Percentiles rank a stretch among this genome's conserved stretches.
phyloP scores from a whole-genome alignment of 495 filamentous ascomycete species.

The Neurospora tetrasperma region DNA sequence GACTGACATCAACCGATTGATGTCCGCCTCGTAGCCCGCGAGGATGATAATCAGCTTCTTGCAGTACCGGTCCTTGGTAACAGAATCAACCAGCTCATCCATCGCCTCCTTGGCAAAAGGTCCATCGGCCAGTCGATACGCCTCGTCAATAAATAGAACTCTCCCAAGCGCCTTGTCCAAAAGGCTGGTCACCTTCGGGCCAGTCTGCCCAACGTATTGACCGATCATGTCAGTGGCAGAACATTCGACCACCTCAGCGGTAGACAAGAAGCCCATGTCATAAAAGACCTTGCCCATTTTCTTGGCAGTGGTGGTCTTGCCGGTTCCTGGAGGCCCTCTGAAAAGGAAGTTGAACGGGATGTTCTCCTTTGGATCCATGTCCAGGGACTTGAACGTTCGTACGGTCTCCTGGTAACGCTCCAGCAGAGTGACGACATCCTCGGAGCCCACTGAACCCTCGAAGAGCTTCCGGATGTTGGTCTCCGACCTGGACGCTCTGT shows the following conservation, averaged over 20 bases:
- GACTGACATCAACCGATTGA: conserved; percentile 55
- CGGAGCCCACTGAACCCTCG: conserved; percentile 54
- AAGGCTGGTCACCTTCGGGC: conserved; percentile 28
- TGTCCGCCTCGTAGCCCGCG: conserved; percentile 62
- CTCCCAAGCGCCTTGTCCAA: conserved; percentile 54
- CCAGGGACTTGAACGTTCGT: conserved; percentile 41
- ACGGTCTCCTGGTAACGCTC: conserved; percentile 50
- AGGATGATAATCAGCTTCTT: conserved; percentile 63
- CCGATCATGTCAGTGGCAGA: conserved; percentile 55
- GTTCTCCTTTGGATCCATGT: conserved; percentile 44
- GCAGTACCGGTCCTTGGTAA: conserved; percentile 52
- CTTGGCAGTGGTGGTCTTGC: conserved; percentile 62
- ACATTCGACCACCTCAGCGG: conserved; percentile 44
- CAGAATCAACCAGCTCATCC: conserved; percentile 59
- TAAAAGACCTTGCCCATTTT: conserved; percentile 68
- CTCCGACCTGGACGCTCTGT: conserved; percentile 39
- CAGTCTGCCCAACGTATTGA: conserved; percentile 52
- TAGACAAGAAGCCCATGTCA: conserved; percentile 53
- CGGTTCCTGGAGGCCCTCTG: conserved; percentile 45
- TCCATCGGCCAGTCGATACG: conserved; percentile 49
- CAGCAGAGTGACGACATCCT: conserved; percentile 47
- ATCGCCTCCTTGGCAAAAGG: conserved; percentile 60
- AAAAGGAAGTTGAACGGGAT: conserved; percentile 38
- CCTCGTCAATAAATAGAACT: conserved; percentile 61
- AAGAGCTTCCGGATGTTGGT: conserved; percentile 51